Base-by-base conservation (phyloP, 768 basidiomycete species). In the Psilocybe azurescens region DNA sequence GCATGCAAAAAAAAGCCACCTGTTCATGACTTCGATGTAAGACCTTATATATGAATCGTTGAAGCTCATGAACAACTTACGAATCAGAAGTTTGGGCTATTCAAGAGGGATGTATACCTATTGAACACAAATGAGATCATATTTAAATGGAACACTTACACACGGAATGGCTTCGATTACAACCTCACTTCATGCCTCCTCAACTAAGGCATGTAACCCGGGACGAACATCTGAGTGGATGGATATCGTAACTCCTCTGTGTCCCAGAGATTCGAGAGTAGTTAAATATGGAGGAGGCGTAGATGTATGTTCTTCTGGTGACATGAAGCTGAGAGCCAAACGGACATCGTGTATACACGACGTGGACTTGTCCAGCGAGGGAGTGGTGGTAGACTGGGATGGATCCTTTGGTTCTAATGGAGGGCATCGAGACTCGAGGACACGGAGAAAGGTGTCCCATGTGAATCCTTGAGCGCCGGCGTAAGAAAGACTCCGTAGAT, bases 401-500 rank as follows among this genome's bases (percentile, higher is more conserved):
- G n/a, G 53, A 30, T 33, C 53, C 58, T 57, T 59, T 28, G 36
- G 28, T 13, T 20, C 53, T 38, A 52, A 52, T 1, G 49, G 41
- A 3, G 59, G 53, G 14, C 54, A 56, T 8, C 62, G 47, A 7
- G 62, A 64, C 32, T 64, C 62, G n/a, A 64, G 49, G 10, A 64
- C 53, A 13, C 32, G 58, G 16, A 64, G 30, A 10, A 64, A 32
- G 4, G 41, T 56, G 5, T 53, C 36, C 62, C 62, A 64, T 18
- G 58, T 64, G 20, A 64, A 64, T 3, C 58, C 58, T 47, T 64
- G 58, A 13, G 58, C 54, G 9, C 62, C 62, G 5, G 53, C 36
- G 33, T 63, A 63, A 10, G 51, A 54, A n/a, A 63, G 13, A n/a
- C 47, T 58, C n/a, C 20, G 33, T 18, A 63, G 47, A 39, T 50